Conservation (phyloP, 805 yeast genomes). For the Saccharomyces eubayanus region DNA sequence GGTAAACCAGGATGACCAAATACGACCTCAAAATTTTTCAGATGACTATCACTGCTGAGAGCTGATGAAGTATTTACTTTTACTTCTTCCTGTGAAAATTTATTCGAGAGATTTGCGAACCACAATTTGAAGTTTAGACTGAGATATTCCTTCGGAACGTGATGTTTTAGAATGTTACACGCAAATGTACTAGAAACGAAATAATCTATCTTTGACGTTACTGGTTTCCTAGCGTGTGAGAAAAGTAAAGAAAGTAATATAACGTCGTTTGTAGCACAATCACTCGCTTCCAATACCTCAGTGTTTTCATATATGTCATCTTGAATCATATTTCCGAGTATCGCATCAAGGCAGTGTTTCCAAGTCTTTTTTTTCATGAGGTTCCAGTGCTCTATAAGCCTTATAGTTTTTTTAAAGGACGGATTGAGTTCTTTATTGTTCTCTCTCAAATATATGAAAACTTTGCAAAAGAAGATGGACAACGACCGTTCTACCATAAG, state of each 20-base stretch:
- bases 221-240: conserved; percentile 8
- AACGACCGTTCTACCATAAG: conserved; percentile 7
- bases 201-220: neutral
- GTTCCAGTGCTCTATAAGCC: neutral
- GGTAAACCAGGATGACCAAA: conserved; percentile 6
- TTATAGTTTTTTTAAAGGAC: conserved; percentile 2
- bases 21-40: conserved; percentile 1
- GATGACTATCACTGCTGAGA: neutral
- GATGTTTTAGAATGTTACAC: conserved; percentile 4
- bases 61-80: neutral
- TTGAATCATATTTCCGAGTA: conserved; percentile 7
- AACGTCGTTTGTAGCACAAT: conserved; percentile 5
- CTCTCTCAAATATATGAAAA: conserved; percentile 3
- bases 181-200: conserved; percentile 2
- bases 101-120: conserved; percentile 9
- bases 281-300: conserved; percentile 8
- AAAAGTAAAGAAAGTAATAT: conserved; percentile 15
- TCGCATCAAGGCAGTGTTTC: conserved; percentile 9
- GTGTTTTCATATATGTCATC: conserved; percentile 6
- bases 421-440: neutral
- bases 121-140: conserved; percentile 14
- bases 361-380: conserved; percentile 4
- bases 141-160: conserved; percentile 2
- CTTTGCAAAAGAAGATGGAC: conserved; percentile 10
- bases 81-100: neutral